Evolutionary conservation across 2,329 filamentous ascomycete species (phyloP), one percentile per base, ranked within the genome.

Genomic region (Talaromyces verruculosus): DNA sequence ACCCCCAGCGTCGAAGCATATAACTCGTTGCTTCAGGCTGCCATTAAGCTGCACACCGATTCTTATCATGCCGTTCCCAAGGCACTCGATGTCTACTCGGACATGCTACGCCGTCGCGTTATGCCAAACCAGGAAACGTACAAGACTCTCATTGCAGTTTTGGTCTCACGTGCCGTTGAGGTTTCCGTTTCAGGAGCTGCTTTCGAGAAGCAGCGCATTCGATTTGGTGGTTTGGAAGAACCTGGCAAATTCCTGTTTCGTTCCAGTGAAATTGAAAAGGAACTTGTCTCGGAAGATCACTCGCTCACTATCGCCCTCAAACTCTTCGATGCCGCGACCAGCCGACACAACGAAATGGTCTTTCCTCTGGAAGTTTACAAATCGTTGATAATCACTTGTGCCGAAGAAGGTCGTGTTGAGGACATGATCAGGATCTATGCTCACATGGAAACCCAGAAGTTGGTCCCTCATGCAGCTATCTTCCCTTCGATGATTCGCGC

Each of bases 401-500:
- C 94, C 5, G 87, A 91, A 74, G 86, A 90, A 65, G 91, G 92
- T 35, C 89, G 89, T 47, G 85, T 96, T 10, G 87, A 91, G 53
- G 92, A 96, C 68, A 98, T 99, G 93, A 88, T 96, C 39, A 88
- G 89, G 67, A 85, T 98, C 22, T 97, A 94, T 73, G 89, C 91
- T 69, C 92, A 98, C 77, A 96, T 98, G 93, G 92, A 97, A 77
- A 81, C 85, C 41, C 88, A 86, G 71, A 88, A 88, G 65, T 86
- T 92, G 25, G 85, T 87, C 17, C 92, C 94, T 0, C 88, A 90
- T 66, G 89, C 92, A 5, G 88, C 90, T 55, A 91, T 94, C 62
- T 98, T 97, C 79, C 91, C 93, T 1, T 86, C 89, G 19, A 97
- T 99, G 91, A 97, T 99, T 76, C 89, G 91, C n/a, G 93, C 93